Evolutionary conservation across 768 basidiomycete species (phyloP).

Genomic region (Agaricus subrufescens): DNA sequence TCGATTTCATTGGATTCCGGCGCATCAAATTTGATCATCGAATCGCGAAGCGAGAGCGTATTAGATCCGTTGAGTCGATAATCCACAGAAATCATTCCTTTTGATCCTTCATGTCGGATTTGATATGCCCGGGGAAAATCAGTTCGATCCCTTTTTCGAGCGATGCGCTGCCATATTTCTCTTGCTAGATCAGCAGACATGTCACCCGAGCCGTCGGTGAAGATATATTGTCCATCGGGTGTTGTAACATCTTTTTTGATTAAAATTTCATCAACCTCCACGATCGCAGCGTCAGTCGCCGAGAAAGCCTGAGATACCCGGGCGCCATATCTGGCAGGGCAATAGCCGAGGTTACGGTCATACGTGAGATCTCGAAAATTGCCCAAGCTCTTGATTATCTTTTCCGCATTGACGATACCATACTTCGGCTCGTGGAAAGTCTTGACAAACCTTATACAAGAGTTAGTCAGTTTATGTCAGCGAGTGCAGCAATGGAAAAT

Average conservation of each 20-base stretch:
- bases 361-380: slow-evolving; percentile 41
- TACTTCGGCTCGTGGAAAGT: slow-evolving; percentile 34
- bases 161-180: slow-evolving; percentile 37
- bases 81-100: slow-evolving; percentile 60
- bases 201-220: slow-evolving; percentile 69
- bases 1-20: slow-evolving; percentile 46
- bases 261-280: slow-evolving; percentile 42
- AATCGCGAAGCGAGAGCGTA: slow-evolving; percentile 44
- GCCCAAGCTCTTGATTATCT: slow-evolving; percentile 52
- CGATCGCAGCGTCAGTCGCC: slow-evolving; percentile 51
- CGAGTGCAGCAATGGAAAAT: background rate
- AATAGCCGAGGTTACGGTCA: slow-evolving; percentile 42
- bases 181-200: slow-evolving; percentile 50
- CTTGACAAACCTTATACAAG: slow-evolving; percentile 50
- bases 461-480: background rate
- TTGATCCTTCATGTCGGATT: slow-evolving; percentile 57
- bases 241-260: slow-evolving; percentile 27
- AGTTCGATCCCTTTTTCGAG: slow-evolving; percentile 23
- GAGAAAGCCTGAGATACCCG: slow-evolving; percentile 72
- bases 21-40: slow-evolving; percentile 66
- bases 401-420: slow-evolving; percentile 31
- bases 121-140: slow-evolving; percentile 48
- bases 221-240: slow-evolving; percentile 32
- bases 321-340: slow-evolving; percentile 66
- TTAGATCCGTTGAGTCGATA: slow-evolving; percentile 39